Evolutionary conservation across 1,284 basidiomycete genomes (phyloP), one percentile per base, ranked within the genome.

Genomic region (Ganoderma leucocontextum): DNA sequence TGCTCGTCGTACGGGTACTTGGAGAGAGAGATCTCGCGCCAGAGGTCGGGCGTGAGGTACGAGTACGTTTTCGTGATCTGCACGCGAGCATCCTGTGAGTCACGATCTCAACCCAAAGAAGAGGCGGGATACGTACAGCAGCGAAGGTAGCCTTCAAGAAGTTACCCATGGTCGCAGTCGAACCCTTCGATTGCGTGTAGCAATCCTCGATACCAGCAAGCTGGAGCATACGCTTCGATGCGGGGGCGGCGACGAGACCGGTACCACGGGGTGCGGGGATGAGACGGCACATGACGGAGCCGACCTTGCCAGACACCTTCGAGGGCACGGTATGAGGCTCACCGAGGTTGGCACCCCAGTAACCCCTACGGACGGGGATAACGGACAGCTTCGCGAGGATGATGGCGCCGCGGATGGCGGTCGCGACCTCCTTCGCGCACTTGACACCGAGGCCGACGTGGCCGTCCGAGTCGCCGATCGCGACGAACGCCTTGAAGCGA

Each of bases 401-500:
- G 84, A 99, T 99, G 72, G 97, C 97, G 73, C 97, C 97, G 77
- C 98, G 96, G 83, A 99, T 99, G 77, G 98, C 97, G 70, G 97
- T 98, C 53, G 98, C 97, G 78, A 99, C 98, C 89, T 99, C 97
- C 89, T 99, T 99, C 78, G 97, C 97, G 83, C 97, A 99, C 89
- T 99, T 99, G 84, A 99, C 97, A 85, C 97, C 98, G 79, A 99
- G 92, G 81, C 97, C 98, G 78, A 99, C 96, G 83, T 99, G 98
- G 70, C 97, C 98, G 80, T 99, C 95, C 78, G 91, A 95, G 85
- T 99, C 98, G 82, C 98, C 98, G 79, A 99, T 98, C 72, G 98
- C 98, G 79, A 99, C 98, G 85, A 99, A 99, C 44, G 98, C 97
- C 89, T 99, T 99, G 92, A 99, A 99, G 75, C 97, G 94, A 73